Base-by-base conservation (phyloP, 257 asterid genomes). In the Scutellaria baicalensis region DNA sequence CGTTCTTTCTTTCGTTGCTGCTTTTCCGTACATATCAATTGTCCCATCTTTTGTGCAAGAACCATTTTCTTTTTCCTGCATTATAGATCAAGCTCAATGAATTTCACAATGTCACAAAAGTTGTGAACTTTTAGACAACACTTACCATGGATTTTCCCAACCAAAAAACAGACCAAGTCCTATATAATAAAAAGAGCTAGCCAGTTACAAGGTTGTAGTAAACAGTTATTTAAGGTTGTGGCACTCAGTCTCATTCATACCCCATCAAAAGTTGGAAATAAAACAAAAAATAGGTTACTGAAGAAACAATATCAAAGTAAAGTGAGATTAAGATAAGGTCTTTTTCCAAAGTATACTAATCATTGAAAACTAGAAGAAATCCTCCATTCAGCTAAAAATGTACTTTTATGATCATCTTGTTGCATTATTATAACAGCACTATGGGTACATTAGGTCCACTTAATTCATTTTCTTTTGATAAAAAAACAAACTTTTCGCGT, bases 21-120 rank as follows among this genome's bases (percentile, higher is more conserved):
- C 93, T 71, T 84, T 86, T 20, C 87, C 88, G 47, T 78, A 72
- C 67, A 76, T 58, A 71, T 88, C 89, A 8, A 79, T 54, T 0
- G 92, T 76, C 70, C 87, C 95, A 75, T 88, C 97, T 82, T 79
- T 78, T 35, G 91, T 83, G 80, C 83, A 81, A 57, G 76, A 68
- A 35, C 66, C 77, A 50, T 40, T 81, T 65, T 72, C 87, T 52
- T 51, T 79, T 75, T 84, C 96, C 97, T 91, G 89, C 86, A 83
- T 59, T 38, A 31, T 35, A 48, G 47, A 74, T 59, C 35, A 49
- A 50, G 64, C 68, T 73, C 39, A 57, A 62, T 55, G 43, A 67
- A 60, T 57, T 27, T 61, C 27, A 27, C 27, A 27, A 59, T 20
- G 20, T 47, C 44, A 31, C 0, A 35, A 50, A 73, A 59, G 54